Conservation (phyloP, 2,329 filamentous ascomycete genomes). For the Colletotrichum tabaci region DNA sequence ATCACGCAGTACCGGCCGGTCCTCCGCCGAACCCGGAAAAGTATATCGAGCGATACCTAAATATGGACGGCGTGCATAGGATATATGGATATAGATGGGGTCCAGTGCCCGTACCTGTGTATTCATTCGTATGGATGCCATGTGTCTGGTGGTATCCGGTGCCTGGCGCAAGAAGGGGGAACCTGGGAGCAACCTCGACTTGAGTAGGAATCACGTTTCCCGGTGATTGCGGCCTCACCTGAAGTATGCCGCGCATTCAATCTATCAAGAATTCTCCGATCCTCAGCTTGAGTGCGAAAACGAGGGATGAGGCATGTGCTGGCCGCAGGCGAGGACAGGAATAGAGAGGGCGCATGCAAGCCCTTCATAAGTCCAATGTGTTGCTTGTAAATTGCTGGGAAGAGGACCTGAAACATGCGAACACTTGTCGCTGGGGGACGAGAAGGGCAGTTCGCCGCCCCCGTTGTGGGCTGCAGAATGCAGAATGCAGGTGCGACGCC, state of each 20-base stretch:
- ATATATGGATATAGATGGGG: no score
- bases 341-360: not conserved
- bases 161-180: not conserved
- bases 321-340: not conserved
- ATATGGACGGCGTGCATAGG: conserved; percentile 12
- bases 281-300: conserved; percentile 23
- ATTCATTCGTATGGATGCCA: not conserved
- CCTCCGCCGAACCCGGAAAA: conserved; percentile 32
- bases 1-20: not conserved
- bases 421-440: not conserved
- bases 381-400: conserved; percentile 35
- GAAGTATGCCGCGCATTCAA: conserved; percentile 19
- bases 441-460: conserved; percentile 25
- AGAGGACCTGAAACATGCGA: conserved; percentile 36
- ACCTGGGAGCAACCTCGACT: not conserved
- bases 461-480: no score
- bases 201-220: not conserved
- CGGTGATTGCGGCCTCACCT: conserved; percentile 23
- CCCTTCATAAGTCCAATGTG: conserved; percentile 17
- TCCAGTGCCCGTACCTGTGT: not conserved
- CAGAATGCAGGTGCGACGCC: no score
- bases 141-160: conserved; percentile 1
- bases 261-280: not conserved
- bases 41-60: conserved; percentile 32
- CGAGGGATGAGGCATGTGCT: conserved; percentile 23